A percentile compares a stretch with the other conserved stretches of the same genome.
These are phyloP conservation scores for Golubevia sp. DNA, from an alignment of 1,284 basidiomycete genomes.

Conservation along the genomic window DNA sequence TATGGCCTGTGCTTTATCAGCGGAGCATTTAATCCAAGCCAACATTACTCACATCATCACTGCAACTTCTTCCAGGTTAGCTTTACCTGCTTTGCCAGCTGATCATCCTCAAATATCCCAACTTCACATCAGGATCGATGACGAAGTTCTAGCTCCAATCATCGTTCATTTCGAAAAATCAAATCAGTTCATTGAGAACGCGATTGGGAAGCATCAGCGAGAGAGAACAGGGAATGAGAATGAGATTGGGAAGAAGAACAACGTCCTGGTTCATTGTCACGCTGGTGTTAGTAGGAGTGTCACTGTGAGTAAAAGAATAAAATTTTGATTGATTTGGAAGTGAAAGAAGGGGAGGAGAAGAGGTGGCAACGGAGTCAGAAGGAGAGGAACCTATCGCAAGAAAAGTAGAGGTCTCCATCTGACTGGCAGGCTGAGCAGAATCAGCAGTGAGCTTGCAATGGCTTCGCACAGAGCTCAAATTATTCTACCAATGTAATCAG, in stretches of 20 bases:
- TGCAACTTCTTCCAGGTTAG: constrained; percentile 40
- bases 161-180: constrained; percentile 37
- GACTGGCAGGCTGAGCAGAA: too few species aligned
- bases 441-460: too few species aligned
- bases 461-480: too few species aligned
- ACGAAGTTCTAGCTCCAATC: constrained; percentile 44
- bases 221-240: too few species aligned
- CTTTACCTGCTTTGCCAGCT: constrained; percentile 18
- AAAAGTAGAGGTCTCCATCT: too few species aligned
- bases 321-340: too few species aligned
- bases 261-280: constrained; percentile 50
- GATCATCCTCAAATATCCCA: too few species aligned
- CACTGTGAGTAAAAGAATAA: too few species aligned
- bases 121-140: constrained; percentile 40
- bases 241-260: constrained; percentile 6
- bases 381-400: too few species aligned
- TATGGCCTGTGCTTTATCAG: constrained; percentile 36
- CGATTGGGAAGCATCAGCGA: constrained; percentile 33
- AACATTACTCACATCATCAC: constrained; percentile 43
- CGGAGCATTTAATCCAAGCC: constrained; percentile 33
- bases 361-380: too few species aligned
- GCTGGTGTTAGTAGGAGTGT: constrained; percentile 38
- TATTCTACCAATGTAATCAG: too few species aligned
- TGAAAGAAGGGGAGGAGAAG: too few species aligned
- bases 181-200: constrained; percentile 32